Evolutionary conservation across 495 filamentous ascomycete genomes (phyloP).

Genomic region (Xylaria sp.): DNA sequence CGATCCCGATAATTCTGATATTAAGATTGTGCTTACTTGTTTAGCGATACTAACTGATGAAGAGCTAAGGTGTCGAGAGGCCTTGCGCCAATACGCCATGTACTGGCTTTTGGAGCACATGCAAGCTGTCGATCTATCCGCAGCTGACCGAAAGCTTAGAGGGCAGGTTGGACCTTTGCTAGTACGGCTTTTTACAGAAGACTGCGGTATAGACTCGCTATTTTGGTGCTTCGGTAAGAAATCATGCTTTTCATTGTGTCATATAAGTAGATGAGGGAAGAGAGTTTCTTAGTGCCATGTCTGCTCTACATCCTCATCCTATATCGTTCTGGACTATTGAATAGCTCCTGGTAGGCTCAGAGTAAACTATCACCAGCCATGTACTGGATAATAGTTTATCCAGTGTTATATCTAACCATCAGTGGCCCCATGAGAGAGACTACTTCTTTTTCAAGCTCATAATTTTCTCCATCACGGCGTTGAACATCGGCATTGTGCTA

Average conservation of each 20-base stretch:
- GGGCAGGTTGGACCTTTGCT: conserved; percentile 43
- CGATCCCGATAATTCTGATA: conserved; percentile 39
- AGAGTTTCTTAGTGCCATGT: background rate
- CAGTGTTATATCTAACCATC: background rate
- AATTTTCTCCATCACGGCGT: background rate
- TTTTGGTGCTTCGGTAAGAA: conserved; percentile 40
- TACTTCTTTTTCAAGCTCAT: background rate
- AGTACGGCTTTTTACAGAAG: conserved; percentile 42
- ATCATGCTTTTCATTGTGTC: background rate
- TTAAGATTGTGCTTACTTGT: conserved; percentile 42
- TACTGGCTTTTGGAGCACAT: conserved; percentile 46
- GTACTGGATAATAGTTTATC: background rate
- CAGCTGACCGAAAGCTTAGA: conserved; percentile 45
- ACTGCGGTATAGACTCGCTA: conserved; percentile 42
- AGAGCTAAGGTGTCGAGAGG: conserved; percentile 35
- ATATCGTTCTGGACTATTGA: background rate
- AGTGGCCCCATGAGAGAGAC: background rate
- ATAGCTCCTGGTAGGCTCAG: background rate
- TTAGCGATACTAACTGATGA: conserved; percentile 34
- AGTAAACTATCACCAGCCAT: background rate
- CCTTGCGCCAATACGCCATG: conserved; percentile 41
- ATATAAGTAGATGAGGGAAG: background rate
- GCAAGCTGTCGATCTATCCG: conserved; percentile 43
- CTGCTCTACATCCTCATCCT: background rate
- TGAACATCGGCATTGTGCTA: background rate